Conservation (phyloP, 148 eudicot genomes). For the Suaeda aralocaspica region DNA sequence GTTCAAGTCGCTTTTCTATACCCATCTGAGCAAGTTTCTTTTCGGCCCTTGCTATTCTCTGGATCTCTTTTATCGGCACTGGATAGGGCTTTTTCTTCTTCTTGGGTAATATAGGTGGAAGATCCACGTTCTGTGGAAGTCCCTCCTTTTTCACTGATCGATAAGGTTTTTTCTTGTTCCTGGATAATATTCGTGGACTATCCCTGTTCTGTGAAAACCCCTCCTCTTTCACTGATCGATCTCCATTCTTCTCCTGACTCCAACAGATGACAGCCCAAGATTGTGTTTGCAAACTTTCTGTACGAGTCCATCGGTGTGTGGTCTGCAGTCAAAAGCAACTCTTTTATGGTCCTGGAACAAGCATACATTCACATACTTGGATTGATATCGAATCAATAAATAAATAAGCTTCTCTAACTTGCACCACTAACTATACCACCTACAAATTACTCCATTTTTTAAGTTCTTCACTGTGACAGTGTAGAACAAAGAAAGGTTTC, state of each 20-base stretch:
- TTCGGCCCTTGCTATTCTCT: slow-evolving; percentile 55
- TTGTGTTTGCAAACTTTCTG: slow-evolving; percentile 22
- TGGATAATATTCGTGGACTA: slow-evolving; percentile 66
- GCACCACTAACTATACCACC: slow-evolving; percentile 1
- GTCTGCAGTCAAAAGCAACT: slow-evolving; percentile 29
- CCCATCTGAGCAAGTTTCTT: slow-evolving; percentile 81
- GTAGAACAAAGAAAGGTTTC: background rate
- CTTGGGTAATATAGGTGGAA: slow-evolving; percentile 70
- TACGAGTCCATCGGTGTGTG: slow-evolving; percentile 25
- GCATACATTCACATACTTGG: background rate
- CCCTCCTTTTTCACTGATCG: slow-evolving; percentile 33
- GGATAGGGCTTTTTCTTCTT: slow-evolving; percentile 94
- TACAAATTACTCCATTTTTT: background rate
- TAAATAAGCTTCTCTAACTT: background rate
- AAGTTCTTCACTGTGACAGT: background rate
- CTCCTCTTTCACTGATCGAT: slow-evolving; percentile 32
- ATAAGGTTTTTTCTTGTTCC: slow-evolving; percentile 50
- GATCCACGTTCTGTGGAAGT: slow-evolving; percentile 74
- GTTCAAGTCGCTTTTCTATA: slow-evolving; percentile 79
- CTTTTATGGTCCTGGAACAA: background rate
- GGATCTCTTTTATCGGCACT: slow-evolving; percentile 67
- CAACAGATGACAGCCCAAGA: slow-evolving; percentile 33
- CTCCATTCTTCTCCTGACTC: slow-evolving; percentile 29
- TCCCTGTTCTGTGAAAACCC: slow-evolving; percentile 63
- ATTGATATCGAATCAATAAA: background rate